Evolutionary conservation across 2,329 filamentous ascomycete species (phyloP).

Genomic region (Fusarium pseudoanthophilum): DNA sequence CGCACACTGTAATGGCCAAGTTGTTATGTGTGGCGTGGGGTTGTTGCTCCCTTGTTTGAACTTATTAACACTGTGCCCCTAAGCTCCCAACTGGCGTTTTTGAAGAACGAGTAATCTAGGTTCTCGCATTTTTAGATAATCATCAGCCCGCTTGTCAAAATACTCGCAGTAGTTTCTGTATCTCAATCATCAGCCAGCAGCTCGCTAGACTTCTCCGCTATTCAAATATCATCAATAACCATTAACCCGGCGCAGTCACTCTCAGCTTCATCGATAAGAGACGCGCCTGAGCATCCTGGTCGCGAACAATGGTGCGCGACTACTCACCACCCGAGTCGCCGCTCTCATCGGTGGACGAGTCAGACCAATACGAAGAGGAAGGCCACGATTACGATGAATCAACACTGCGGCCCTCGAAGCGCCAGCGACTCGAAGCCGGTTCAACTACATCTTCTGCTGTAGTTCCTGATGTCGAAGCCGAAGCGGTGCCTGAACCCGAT

Average conservation of each 20-base stretch:
- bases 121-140: conserved; percentile 28
- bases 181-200: neutral
- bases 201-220: neutral
- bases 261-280: conserved; percentile 20
- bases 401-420: conserved; percentile 58
- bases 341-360: conserved; percentile 59
- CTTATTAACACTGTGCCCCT: conserved; percentile 38
- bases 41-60: neutral
- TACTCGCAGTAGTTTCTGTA: neutral
- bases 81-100: conserved; percentile 44
- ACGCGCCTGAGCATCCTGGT: conserved; percentile 36
- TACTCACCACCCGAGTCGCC: conserved; percentile 58
- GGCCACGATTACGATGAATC: conserved; percentile 55
- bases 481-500: conserved; percentile 61
- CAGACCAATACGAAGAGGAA: conserved; percentile 60
- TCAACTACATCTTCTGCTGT: conserved; percentile 59
- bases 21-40: neutral
- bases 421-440: conserved; percentile 57
- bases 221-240: neutral
- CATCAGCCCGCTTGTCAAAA: conserved; percentile 9
- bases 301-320: conserved; percentile 51
- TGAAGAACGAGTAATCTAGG: conserved; percentile 13
- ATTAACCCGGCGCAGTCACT: conserved; percentile 6
- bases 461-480: conserved; percentile 55
- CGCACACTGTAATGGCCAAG: conserved; percentile 29